Base-by-base conservation (phyloP, 768 basidiomycete species). In the Clavaria fumosa region DNA sequence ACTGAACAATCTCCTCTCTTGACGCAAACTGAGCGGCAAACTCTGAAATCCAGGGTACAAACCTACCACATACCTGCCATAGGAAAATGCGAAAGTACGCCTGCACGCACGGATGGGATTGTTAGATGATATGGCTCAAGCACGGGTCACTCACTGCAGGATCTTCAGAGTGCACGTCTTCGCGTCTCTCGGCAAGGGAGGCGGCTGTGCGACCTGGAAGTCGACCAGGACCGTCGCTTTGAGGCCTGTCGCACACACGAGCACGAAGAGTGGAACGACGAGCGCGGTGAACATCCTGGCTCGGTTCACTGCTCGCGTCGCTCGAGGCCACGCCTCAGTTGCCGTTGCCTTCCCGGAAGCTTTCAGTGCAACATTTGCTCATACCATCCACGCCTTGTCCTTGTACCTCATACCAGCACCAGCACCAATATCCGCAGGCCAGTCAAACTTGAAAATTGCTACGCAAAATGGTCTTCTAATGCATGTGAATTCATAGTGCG, bases 131-230 rank as follows among this genome's bases (percentile, higher is more conserved):
- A 35, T 31, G 15, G 19, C 15, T 12, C 32, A 24, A 17, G 34
- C 35, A 38, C 39, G 35, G 11, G 12, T 23, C 15, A 55, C 67
- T 48, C 43, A 80, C 77, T 75, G 62, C 11, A 84, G 54, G 36
- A 83, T 63, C 54, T 70, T 59, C 12, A 72, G 56, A 1, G 76
- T 80, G 48, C 82, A 83, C 47, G 71, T 62, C 45, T 72, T 67
- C 11, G 62, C 65, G 47, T 69, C 56, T 32, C 55, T 52, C 7
- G 82, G 78, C n/a, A 83, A 60, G 3, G 73, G 67, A 9, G 76
- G 77, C 3, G 82, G 79, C 44, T 83, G 72, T 7, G 74, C 62
- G 38, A 84, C 78, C 51, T 82, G 79, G 50, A 84, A 84, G 50
- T 60, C 60, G 42, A 61, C 59, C 3, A 83, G 53, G 58, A 73